Conservation (phyloP, 768 basidiomycete genomes). For the Mycena maculata region DNA sequence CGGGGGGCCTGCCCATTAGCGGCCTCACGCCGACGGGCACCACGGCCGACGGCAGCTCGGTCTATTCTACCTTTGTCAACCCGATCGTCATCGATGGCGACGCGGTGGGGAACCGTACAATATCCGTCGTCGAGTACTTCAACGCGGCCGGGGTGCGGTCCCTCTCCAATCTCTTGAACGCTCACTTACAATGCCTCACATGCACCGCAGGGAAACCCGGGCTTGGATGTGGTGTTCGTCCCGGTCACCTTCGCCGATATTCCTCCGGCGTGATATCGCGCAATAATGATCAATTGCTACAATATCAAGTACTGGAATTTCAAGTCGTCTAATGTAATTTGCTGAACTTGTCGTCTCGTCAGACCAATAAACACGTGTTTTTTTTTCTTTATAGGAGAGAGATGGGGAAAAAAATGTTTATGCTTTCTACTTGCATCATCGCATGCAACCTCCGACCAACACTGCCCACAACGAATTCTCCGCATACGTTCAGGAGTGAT, state of each 20-base stretch:
- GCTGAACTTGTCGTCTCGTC: too few species aligned
- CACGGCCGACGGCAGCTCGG: too few species aligned
- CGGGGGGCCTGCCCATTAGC: conserved; percentile 11
- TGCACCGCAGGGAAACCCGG: conserved; percentile 1
- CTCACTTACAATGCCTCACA: background rate
- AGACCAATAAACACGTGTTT: too few species aligned
- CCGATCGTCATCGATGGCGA: conserved; percentile 9
- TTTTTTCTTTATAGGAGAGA: too few species aligned
- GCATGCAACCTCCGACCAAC: too few species aligned
- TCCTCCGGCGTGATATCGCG: too few species aligned
- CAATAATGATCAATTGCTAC: background rate
- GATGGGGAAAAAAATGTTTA: too few species aligned
- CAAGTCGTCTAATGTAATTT: background rate
- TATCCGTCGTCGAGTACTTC: conserved; percentile 12
- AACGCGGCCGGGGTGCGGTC: conserved; percentile 13
- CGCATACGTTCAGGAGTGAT: too few species aligned
- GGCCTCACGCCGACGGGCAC: conserved; percentile 6
- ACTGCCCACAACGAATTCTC: too few species aligned
- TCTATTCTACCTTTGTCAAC: too few species aligned
- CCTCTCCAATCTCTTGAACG: background rate
- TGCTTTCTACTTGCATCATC: too few species aligned
- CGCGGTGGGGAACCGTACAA: background rate
- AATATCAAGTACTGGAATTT: background rate
- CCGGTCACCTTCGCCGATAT: conserved; percentile 4
- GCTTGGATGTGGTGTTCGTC: conserved; percentile 7